These are phyloP conservation scores for Adenanthera pavonina DNA, from an alignment of 306 rosid genomes.

Conservation along the genomic window DNA sequence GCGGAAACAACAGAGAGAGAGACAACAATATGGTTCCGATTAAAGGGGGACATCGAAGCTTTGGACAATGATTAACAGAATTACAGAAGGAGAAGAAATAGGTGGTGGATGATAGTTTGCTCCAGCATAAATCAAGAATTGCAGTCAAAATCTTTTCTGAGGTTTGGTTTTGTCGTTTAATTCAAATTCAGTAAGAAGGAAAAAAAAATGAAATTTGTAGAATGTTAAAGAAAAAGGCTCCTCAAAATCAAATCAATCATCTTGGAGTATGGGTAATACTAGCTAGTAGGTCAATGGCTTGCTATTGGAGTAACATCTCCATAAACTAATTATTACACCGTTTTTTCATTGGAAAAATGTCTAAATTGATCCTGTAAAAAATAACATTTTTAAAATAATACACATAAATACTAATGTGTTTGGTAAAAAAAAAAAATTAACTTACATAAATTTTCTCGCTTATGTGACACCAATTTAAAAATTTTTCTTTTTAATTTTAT, in stretches of 20 bases:
- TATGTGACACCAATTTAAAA: too few relatives aligned
- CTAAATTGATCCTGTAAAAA: too few relatives aligned
- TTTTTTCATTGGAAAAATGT: too few relatives aligned
- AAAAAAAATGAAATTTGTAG: background rate
- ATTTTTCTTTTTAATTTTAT: too few relatives aligned
- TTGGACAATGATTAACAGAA: background rate
- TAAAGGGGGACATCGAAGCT: constrained; percentile 21
- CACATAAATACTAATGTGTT: too few relatives aligned
- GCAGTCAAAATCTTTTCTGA: constrained; percentile 15
- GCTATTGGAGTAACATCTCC: background rate
- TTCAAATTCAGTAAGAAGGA: background rate
- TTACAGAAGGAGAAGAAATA: constrained; percentile 15
- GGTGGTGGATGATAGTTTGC: background rate
- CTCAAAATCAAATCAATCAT: background rate
- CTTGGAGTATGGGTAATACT: background rate
- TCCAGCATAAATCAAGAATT: constrained; percentile 14
- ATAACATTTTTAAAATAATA: too few relatives aligned
- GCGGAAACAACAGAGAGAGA: background rate
- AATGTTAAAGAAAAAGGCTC: background rate
- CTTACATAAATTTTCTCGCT: too few relatives aligned
- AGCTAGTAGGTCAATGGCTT: background rate
- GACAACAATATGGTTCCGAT: background rate
- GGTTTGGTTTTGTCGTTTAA: background rate
- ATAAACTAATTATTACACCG: too few relatives aligned
- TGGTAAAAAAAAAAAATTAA: too few relatives aligned